A percentile compares a stretch with the other conserved stretches of the same genome.
Conservation (phyloP, 768 basidiomycete species). For the Boletus eberwhitei region DNA sequence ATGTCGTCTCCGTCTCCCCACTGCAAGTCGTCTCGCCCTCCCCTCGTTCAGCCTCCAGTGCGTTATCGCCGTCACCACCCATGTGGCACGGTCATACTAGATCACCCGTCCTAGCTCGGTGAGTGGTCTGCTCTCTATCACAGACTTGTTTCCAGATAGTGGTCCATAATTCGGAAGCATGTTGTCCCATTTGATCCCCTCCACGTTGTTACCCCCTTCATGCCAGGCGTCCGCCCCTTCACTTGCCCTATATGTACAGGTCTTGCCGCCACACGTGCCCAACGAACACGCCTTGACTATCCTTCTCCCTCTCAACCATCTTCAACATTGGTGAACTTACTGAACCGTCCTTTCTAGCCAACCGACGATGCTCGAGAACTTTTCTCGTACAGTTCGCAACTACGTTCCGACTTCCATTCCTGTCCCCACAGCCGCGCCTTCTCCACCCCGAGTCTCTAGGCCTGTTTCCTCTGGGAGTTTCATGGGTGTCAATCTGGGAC, state of each 20-base stretch:
- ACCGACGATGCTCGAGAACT: constrained; percentile 47
- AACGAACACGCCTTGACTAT: neutral
- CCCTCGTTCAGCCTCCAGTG: constrained; percentile 9
- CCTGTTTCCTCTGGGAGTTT: constrained; percentile 48
- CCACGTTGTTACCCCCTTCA: constrained; percentile 15
- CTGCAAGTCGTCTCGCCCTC: constrained; percentile 9
- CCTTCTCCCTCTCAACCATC: neutral
- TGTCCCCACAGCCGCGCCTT: constrained; percentile 44
- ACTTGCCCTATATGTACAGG: constrained; percentile 9
- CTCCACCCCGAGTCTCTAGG: constrained; percentile 48
- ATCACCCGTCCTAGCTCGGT: constrained; percentile 32
- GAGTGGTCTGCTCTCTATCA: constrained; percentile 8
- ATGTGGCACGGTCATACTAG: constrained; percentile 25
- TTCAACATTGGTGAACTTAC: constrained; percentile 3
- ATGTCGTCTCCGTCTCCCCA: constrained; percentile 13
- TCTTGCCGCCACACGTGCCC: constrained; percentile 17
- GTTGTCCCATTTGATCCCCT: neutral
- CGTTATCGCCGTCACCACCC: constrained; percentile 15
- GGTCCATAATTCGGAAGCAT: neutral
- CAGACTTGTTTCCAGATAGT: neutral
- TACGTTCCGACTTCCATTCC: constrained; percentile 54
- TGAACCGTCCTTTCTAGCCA: constrained; percentile 35
- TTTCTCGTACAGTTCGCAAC: constrained; percentile 51
- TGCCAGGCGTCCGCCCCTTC: neutral
- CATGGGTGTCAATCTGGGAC: constrained; percentile 27